phyloP scores from a whole-genome alignment of 73 alveolate genomes.

The Symbiodinium pilosum region DNA sequence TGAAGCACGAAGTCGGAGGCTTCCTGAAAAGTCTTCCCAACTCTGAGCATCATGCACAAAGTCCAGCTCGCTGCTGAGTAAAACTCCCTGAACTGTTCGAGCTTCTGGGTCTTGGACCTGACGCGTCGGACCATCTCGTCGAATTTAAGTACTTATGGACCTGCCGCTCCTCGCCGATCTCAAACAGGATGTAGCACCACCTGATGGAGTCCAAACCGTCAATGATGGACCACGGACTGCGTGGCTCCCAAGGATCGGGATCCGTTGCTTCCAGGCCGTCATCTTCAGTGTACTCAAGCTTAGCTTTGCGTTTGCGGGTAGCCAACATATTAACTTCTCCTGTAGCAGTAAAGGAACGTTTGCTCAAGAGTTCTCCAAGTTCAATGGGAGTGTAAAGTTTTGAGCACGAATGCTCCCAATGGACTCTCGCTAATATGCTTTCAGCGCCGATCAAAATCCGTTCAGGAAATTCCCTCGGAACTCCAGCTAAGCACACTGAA shows the following conservation, averaged over 20 bases:
- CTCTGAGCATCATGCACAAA: neutral
- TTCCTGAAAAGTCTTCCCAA: neutral
- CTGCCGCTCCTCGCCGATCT: slow-evolving; percentile 8
- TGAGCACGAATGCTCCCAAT: neutral
- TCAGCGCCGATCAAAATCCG: neutral
- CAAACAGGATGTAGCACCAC: neutral
- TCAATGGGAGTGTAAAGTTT: neutral
- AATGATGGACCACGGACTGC: neutral
- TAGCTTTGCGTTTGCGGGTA: neutral
- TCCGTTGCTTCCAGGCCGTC: neutral
- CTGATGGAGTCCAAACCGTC: neutral
- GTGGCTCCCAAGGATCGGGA: neutral
- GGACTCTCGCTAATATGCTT: neutral
- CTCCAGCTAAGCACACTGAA: neutral
- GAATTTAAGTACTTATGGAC: neutral
- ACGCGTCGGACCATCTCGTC: neutral
- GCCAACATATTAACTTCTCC: neutral
- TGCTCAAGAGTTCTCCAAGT: neutral
- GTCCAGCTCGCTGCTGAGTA: neutral
- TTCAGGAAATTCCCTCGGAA: neutral
- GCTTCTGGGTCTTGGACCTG: neutral
- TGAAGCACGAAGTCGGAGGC: neutral
- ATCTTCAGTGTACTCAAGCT: neutral
- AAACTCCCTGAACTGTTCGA: neutral
- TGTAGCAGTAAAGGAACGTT: neutral